Conservation (phyloP, 345 rosid species). For the Excoecaria agallocha region DNA sequence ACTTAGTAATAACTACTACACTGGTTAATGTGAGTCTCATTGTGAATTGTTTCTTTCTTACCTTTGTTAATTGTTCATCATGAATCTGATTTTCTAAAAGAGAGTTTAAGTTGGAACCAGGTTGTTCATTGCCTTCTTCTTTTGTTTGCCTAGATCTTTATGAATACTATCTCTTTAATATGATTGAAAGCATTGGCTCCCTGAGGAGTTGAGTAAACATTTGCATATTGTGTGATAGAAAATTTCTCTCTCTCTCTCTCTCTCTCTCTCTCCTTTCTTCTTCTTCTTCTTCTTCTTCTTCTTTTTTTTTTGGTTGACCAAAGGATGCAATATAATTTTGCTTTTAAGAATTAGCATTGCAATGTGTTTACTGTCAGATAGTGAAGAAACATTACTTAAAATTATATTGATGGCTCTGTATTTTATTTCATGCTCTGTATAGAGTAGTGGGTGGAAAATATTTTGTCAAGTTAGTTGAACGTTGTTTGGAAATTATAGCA, state of each 20-base stretch:
- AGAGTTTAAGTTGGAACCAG: background rate
- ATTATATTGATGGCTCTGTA: background rate
- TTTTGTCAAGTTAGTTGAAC: slow-evolving; percentile 1
- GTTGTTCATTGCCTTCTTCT: background rate
- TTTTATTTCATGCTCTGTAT: background rate
- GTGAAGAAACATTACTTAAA: background rate
- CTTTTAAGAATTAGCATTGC: background rate
- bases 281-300: too few relatives aligned
- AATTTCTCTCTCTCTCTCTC: background rate
- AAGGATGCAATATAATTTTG: background rate
- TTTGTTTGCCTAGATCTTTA: background rate
- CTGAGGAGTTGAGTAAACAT: background rate
- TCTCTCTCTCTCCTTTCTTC: background rate
- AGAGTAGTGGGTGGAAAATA: background rate
- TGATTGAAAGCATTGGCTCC: background rate
- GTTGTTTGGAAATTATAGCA: background rate
- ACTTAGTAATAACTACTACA: background rate
- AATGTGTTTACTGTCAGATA: background rate
- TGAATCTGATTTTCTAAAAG: background rate
- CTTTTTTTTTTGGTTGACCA: background rate
- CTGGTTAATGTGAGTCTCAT: background rate
- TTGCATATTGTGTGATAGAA: background rate
- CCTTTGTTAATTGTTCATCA: background rate
- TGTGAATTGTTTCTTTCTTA: background rate
- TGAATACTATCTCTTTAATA: background rate